Conservation (phyloP, 75 land plant species). For the Gnetum montanum region DNA sequence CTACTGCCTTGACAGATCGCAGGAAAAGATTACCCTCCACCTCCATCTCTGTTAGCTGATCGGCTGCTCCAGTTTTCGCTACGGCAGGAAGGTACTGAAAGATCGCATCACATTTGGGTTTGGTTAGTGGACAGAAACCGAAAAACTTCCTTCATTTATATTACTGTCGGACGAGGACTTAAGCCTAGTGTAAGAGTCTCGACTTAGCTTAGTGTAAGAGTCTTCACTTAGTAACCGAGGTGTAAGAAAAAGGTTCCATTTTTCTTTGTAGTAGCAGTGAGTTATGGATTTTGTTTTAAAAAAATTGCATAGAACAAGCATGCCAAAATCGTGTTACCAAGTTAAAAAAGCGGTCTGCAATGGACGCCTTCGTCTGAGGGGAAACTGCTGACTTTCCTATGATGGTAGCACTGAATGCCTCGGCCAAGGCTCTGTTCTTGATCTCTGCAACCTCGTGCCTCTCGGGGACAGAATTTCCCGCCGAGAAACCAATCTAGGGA, state of each 20-base stretch:
- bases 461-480: conserved; percentile 29
- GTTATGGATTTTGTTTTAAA: no score
- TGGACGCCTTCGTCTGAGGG: conserved; percentile 36
- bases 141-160: no score
- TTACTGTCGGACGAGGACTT: no score
- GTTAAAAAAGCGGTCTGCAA: conserved; percentile 32
- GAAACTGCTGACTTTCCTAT: conserved; percentile 64
- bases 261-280: no score
- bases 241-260: no score
- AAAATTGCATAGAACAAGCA: no score
- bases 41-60: conserved; percentile 8
- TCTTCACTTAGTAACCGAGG: no score
- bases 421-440: conserved; percentile 35
- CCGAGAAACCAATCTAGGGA: conserved; percentile 44
- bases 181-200: no score
- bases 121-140: no score
- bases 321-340: no score
- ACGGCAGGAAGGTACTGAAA: conserved; percentile 1
- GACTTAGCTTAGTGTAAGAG: no score
- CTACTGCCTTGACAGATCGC: conserved; percentile 24
- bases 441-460: conserved; percentile 19
- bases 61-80: background rate
- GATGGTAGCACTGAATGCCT: conserved; percentile 49
- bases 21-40: conserved; percentile 35
- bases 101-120: no score